These are phyloP conservation scores for Mallotus japonicus DNA, from an alignment of 441 rosid genomes.

Conservation along the genomic window DNA sequence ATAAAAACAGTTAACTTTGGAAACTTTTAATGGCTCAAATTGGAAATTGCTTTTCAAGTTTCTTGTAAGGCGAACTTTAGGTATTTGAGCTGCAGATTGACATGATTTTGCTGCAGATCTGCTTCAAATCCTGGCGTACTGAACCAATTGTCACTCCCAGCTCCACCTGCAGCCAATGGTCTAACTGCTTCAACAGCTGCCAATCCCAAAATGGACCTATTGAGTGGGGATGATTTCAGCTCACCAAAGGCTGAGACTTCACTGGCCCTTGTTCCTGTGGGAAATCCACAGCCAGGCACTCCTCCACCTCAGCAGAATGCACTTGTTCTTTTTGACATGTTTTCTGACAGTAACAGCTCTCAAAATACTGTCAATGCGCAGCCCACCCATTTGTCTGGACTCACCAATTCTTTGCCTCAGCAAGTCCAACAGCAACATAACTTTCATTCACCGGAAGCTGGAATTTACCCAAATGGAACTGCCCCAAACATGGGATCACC, in stretches of 20 bases:
- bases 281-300: constrained; percentile 52
- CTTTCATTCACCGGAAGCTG: constrained; percentile 51
- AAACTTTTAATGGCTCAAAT: constrained; percentile 6
- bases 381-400: constrained; percentile 43
- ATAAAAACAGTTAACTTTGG: not conserved
- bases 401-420: constrained; percentile 42
- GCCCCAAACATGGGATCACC: constrained; percentile 52
- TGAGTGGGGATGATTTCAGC: constrained; percentile 83
- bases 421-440: constrained; percentile 72
- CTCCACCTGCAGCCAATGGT: constrained; percentile 69
- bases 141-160: constrained; percentile 74
- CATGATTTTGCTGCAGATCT: constrained; percentile 47
- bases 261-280: constrained; percentile 82
- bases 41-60: constrained; percentile 1
- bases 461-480: constrained; percentile 62
- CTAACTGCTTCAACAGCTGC: constrained; percentile 40
- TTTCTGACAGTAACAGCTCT: constrained; percentile 49
- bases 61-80: not conserved
- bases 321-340: constrained; percentile 83
- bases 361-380: constrained; percentile 52
- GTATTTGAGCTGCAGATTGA: constrained; percentile 17
- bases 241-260: constrained; percentile 58
- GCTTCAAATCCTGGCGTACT: constrained; percentile 51
- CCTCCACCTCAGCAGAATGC: constrained; percentile 77
- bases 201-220: constrained; percentile 76